Evolutionary conservation across 2,329 filamentous ascomycete species (phyloP), one percentile per base, ranked within the genome.

Genomic region (Colletotrichum salicis): DNA sequence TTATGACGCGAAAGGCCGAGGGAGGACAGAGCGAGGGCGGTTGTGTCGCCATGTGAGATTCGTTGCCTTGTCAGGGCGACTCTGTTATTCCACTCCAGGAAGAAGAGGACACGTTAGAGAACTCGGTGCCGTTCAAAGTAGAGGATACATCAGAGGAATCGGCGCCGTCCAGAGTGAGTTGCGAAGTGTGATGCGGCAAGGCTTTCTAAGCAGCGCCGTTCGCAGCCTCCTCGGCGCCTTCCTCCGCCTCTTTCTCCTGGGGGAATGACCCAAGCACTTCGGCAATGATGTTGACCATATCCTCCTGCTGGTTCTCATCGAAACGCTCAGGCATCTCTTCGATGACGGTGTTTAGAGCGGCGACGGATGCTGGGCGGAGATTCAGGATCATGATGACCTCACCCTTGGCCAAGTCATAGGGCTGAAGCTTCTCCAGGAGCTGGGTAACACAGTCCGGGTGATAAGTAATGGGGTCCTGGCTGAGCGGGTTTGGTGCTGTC

Each of bases 321-420:
- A 92, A 91, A 8, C 91, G 86, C 45, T 85, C 84, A 68, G 88
- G 85, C 83, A 92, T 88, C 74, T 93, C 90, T 79, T 93, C 90
- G 41, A 93, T 84, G 61, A 92, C 84, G 19, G 88, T 88, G 76
- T 91, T 91, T 74, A 93, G 83, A 57, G 87, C 86, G 4, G 87
- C 86, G 35, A 86, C 83, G 33, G 85, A 88, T 27, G 85, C 84
- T 0, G 91, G 91, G 12, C 91, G 86, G 55, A 92, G 81, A 78
- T 93, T 93, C 75, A 93, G 79, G 59, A 93, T 87, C 88, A 92
- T 92, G 77, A 93, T 82, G 66, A 91, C 82, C 80, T 93, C 91
- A 65, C 89, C 89, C 83, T 93, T 93, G 80, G 89, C 88, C 67
- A 93, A 85, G 57, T 89, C 85, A 79, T 87, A 92, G 1, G 83